These are phyloP conservation scores for Buxus sempervirens DNA, from an alignment of 164 flowering plant genomes.

Conservation along the genomic window DNA sequence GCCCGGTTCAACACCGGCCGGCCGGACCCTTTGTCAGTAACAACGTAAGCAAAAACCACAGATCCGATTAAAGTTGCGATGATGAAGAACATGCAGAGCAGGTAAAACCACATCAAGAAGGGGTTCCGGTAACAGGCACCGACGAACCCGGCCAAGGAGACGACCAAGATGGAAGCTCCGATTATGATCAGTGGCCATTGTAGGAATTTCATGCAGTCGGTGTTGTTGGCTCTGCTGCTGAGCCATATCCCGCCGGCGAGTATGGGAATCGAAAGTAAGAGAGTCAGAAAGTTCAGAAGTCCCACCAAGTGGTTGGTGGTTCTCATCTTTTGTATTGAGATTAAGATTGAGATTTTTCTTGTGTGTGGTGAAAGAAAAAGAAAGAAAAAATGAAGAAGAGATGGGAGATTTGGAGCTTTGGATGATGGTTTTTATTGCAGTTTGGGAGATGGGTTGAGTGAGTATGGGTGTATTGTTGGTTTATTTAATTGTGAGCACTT, in stretches of 20 bases:
- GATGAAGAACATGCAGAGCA: slow-evolving; percentile 76
- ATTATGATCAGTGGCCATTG: slow-evolving; percentile 90
- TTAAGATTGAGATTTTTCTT: no score
- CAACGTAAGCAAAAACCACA: slow-evolving; percentile 76
- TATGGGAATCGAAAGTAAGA: slow-evolving; percentile 77
- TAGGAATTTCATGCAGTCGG: slow-evolving; percentile 80
- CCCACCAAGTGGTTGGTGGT: slow-evolving; percentile 73
- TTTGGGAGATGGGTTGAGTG: no score
- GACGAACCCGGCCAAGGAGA: slow-evolving; percentile 88
- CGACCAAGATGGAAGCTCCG: slow-evolving; percentile 69
- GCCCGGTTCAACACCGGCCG: slow-evolving; percentile 39
- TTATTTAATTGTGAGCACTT: no score
- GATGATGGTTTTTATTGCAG: no score
- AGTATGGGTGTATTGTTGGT: no score
- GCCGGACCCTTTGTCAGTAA: slow-evolving; percentile 83
- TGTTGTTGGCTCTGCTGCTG: slow-evolving; percentile 68
- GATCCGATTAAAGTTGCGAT: slow-evolving; percentile 69
- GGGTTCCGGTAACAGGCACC: slow-evolving; percentile 94
- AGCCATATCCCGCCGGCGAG: slow-evolving; percentile 94
- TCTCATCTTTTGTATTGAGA: slow-evolving; percentile 38
- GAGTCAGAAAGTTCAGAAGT: slow-evolving; percentile 68
- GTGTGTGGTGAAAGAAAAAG: no score
- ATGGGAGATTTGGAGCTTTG: no score
- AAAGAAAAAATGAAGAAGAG: no score
- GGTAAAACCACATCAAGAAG: slow-evolving; percentile 64